Conservation (phyloP, 345 rosid species). For the thale cress (Arabidopsis thaliana) region DNA sequence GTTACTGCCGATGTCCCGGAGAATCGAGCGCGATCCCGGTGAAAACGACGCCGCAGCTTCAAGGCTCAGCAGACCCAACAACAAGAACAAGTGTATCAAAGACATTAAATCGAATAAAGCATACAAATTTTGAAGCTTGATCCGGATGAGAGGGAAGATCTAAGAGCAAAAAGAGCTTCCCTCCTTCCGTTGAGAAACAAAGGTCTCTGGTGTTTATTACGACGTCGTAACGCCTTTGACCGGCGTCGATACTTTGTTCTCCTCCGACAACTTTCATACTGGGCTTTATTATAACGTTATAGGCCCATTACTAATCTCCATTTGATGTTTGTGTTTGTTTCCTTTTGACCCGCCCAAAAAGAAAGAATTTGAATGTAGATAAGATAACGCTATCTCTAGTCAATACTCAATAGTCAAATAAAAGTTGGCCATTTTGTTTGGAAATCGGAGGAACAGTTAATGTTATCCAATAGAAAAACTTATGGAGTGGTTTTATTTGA, state of each 20-base stretch:
- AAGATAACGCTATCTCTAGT: background rate
- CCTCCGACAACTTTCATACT: constrained; percentile 4
- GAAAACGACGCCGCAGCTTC: constrained; percentile 52
- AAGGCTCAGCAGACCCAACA: constrained; percentile 46
- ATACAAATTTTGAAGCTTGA: background rate
- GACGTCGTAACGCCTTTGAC: constrained; percentile 32
- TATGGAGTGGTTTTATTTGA: background rate
- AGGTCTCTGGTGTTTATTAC: constrained; percentile 21
- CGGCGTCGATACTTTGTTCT: constrained; percentile 20
- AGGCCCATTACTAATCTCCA: constrained; percentile 21
- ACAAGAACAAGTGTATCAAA: constrained; percentile 47
- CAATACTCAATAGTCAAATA: background rate
- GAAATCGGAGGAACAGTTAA: background rate
- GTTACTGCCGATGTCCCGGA: constrained; percentile 53
- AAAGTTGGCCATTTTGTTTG: constrained; percentile 3
- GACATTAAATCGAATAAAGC: constrained; percentile 52
- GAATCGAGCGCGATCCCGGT: constrained; percentile 76
- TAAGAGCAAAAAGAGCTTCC: constrained; percentile 23
- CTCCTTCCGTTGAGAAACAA: constrained; percentile 39
- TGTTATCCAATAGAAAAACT: background rate
- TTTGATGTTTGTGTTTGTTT: background rate
- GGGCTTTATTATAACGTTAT: constrained; percentile 22
- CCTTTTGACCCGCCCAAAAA: background rate
- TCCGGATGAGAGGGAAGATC: constrained; percentile 34
- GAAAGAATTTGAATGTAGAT: background rate